Evolutionary conservation across 768 basidiomycete species (phyloP), one percentile per base, ranked within the genome.

Genomic region (Chalciporus pseudorubinellus): DNA sequence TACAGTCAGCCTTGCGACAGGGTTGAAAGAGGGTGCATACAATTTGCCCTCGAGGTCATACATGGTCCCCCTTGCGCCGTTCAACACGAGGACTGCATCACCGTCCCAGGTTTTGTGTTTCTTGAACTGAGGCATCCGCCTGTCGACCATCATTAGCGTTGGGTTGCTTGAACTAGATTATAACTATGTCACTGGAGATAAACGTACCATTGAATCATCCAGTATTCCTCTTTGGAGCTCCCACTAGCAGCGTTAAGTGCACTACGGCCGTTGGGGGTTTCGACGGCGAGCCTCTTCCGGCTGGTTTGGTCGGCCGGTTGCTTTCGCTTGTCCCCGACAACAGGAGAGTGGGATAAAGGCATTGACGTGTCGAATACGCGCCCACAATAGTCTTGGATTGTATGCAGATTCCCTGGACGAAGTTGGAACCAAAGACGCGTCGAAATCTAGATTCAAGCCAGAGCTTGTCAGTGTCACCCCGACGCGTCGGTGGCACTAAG

Each of bases 51-150:
- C 85, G 8, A 72, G 64, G 58, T 86, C 82, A 52, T 81, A 81
- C 22, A 89, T 67, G 4, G 71, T 77, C 43, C 77, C 78, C 59
- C 72, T 78, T 8, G 58, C 65, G 40, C 66, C 70, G 51, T 60
- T 75, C 16, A 82, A 72, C 10, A 81, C 79, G 5, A 89, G 74
- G n/a, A 87, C 75, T 33, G 77, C 85, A 60, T 86, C 89, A 33
- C 88, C 91, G 46, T 94, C 91, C 92, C 92, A 95, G 0, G 87
- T 92, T 66, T 92, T 92, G 61, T 93, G 85, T 69, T 94, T 94
- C 72, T 82, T 89, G 34, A 75, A 73, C 66, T 91, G 87, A 39
- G 77, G 84, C 40, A 72, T 77, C 52, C 87, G 72, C 87, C 86
- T 88, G 31, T 24, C 38, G 20, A 36, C 20, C 38, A 42, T 24